A percentile compares a stretch with the other conserved stretches of the same genome.
Evolutionary conservation across 768 basidiomycete species (phyloP).

Genomic region (Lactarius evosmus): DNA sequence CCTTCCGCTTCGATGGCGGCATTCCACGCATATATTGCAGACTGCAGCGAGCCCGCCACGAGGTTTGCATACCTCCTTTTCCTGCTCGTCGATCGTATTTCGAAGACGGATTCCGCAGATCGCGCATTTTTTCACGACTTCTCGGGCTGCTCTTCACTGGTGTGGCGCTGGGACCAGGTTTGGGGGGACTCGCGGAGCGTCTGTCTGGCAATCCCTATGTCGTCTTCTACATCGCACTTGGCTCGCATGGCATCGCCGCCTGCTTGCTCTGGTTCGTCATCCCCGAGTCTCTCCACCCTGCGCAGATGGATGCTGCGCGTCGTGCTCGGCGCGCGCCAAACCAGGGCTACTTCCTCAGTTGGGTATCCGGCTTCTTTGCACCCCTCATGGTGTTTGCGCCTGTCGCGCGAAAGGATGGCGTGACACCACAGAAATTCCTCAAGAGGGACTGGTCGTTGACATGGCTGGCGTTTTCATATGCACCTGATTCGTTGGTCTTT

Average conservation of each 20-base stretch:
- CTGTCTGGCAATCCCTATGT: conserved; percentile 52
- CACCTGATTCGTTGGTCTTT: conserved; percentile 31
- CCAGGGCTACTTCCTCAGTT: conserved; percentile 38
- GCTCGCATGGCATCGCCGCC: conserved; percentile 49
- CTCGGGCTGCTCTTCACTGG: conserved; percentile 70
- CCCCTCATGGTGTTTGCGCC: conserved; percentile 70
- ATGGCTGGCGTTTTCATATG: conserved; percentile 52
- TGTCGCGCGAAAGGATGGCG: conserved; percentile 27
- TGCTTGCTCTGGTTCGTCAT: conserved; percentile 54
- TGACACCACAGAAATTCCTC: conserved; percentile 41
- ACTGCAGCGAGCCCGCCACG: conserved; percentile 52
- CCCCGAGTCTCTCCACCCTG: conserved; percentile 71
- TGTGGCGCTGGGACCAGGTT: conserved; percentile 71
- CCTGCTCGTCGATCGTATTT: conserved; percentile 8
- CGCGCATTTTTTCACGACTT: conserved; percentile 60
- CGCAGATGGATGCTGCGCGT: conserved; percentile 34
- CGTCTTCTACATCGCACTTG: conserved; percentile 67
- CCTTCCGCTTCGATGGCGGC: conserved; percentile 48
- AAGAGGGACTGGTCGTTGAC: conserved; percentile 65
- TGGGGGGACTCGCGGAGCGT: conserved; percentile 65
- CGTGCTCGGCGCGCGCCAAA: conserved; percentile 24
- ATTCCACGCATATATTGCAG: conserved; percentile 65
- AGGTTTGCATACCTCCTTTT: conserved; percentile 4
- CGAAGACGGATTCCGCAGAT: conserved; percentile 38
- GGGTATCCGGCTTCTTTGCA: conserved; percentile 58